Percentiles rank a stretch among this genome's conserved stretches.
Evolutionary conservation across 176 grass and related monocot species (phyloP).

Genomic region (Carex scoparia): DNA sequence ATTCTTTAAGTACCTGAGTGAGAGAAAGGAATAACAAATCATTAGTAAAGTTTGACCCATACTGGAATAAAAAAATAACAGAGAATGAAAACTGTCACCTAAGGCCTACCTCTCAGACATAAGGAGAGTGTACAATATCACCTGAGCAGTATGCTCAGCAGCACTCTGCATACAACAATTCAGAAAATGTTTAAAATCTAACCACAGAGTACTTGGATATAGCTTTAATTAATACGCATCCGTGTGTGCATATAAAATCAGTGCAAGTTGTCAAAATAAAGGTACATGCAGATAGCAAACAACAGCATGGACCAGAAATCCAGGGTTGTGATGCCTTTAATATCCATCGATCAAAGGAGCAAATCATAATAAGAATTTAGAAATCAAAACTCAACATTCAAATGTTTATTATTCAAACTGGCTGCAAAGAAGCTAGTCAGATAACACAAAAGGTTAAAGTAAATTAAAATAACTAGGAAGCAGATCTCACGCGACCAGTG

Average conservation of each 20-base stretch:
- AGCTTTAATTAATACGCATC: neutral
- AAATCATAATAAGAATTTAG: neutral
- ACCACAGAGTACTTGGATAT: neutral
- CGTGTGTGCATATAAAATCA: neutral
- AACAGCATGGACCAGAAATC: neutral
- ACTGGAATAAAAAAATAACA: neutral
- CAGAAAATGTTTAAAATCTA: conserved; percentile 12
- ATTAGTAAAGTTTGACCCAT: conserved; percentile 8
- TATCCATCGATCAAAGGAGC: neutral
- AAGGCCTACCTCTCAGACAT: conserved; percentile 80
- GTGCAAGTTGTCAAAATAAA: neutral
- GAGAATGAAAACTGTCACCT: neutral
- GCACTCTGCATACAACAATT: conserved; percentile 46
- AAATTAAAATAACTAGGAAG: conserved; percentile 10
- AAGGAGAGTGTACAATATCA: conserved; percentile 89
- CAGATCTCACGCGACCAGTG: conserved; percentile 66
- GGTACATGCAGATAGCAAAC: neutral
- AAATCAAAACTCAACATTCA: neutral
- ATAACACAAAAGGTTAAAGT: conserved; percentile 16
- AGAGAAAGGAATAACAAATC: conserved; percentile 13
- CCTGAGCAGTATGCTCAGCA: conserved; percentile 77
- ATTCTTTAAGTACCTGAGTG: conserved; percentile 71
- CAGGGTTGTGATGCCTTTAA: neutral
- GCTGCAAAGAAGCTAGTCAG: conserved; percentile 18
- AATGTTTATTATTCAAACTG: neutral